Evolutionary conservation across 108 stramenopile genomes (phyloP).

Genomic region (Schizochytrium sp.): DNA sequence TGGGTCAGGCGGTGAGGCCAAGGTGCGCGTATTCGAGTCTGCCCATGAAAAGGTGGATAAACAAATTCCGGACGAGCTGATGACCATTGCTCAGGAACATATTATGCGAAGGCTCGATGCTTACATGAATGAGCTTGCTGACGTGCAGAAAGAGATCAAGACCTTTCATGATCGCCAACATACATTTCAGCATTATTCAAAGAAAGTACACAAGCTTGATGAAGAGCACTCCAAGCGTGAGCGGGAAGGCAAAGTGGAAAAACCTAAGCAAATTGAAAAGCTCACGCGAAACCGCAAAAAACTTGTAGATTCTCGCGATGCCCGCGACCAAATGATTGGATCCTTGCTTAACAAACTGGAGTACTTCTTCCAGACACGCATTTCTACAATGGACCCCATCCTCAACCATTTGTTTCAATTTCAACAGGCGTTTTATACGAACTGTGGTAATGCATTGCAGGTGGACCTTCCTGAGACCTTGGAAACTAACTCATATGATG

Average conservation of each 20-base stretch:
- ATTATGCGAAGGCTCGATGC: neutral
- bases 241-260: constrained; percentile 1
- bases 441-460: constrained; percentile 43
- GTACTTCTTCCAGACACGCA: neutral
- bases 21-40: neutral
- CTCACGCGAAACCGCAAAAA: constrained; percentile 55
- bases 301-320: neutral
- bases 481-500: neutral
- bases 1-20: constrained; percentile 8
- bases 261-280: constrained; percentile 35
- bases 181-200: constrained; percentile 9
- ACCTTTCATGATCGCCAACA: constrained; percentile 22
- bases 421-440: constrained; percentile 31
- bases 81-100: constrained; percentile 39
- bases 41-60: constrained; percentile 30
- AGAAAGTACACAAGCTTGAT: constrained; percentile 38
- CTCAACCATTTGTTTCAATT: neutral
- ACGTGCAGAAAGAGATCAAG: constrained; percentile 28
- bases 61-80: neutral
- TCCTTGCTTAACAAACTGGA: constrained; percentile 32
- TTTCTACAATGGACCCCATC: constrained; percentile 12
- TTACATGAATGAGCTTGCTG: constrained; percentile 49
- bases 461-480: neutral
- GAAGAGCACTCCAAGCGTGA: constrained; percentile 26
- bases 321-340: constrained; percentile 42